Percentiles rank a stretch among this genome's conserved stretches.
These are phyloP conservation scores for Anisodus acutangulus DNA, from an alignment of 257 asterid genomes.

Conservation along the genomic window DNA sequence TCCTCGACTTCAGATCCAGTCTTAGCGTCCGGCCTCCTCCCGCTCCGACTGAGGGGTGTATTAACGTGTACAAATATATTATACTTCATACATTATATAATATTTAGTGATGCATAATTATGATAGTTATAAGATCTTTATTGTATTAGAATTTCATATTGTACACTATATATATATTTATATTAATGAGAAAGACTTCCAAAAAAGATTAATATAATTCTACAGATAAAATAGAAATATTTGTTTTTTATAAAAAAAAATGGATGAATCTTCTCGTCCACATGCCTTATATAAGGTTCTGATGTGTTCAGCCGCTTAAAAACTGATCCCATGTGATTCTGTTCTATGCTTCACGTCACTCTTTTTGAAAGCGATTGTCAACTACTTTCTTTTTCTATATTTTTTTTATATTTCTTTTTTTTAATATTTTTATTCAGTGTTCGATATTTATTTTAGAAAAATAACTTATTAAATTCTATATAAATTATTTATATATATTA, in stretches of 20 bases:
- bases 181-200: too few relatives aligned
- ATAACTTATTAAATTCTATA: too few relatives aligned
- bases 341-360: constrained; percentile 60
- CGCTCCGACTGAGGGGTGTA: too few relatives aligned
- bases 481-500: not conserved
- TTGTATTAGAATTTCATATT: too few relatives aligned
- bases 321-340: constrained; percentile 65
- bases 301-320: constrained; percentile 44
- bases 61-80: too few relatives aligned
- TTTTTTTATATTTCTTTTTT: not conserved
- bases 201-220: too few relatives aligned
- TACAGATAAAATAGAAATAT: constrained; percentile 24
- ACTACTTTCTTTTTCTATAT: constrained; percentile 39
- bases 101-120: too few relatives aligned
- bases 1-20: too few relatives aligned
- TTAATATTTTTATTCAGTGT: not conserved
- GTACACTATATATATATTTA: too few relatives aligned
- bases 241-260: not conserved
- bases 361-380: constrained; percentile 63
- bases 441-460: not conserved
- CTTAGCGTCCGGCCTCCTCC: too few relatives aligned
- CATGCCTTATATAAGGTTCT: constrained; percentile 49
- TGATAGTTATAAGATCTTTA: too few relatives aligned
- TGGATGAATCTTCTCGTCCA: constrained; percentile 54
- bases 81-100: too few relatives aligned